Conservation (phyloP, 2,329 filamentous ascomycete genomes). For the Phialemoniopsis sp. region DNA sequence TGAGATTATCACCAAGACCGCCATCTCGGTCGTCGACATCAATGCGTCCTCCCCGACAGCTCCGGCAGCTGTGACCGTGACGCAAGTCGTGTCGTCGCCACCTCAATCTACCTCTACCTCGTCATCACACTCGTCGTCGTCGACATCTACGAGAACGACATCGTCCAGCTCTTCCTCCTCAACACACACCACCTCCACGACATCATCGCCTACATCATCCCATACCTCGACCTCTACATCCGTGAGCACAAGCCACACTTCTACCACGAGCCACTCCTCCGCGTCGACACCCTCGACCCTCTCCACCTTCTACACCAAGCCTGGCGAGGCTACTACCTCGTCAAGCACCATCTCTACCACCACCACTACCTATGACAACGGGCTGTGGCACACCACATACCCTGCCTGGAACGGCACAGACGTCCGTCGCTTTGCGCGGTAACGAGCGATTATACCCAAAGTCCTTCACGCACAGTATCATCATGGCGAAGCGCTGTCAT, state of each 20-base stretch:
- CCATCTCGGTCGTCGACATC: slow-evolving; percentile 18
- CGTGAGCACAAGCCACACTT: slow-evolving; percentile 1
- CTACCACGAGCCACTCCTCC: slow-evolving; percentile 8
- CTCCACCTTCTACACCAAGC: slow-evolving; percentile 11
- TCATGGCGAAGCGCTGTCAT: too few species aligned
- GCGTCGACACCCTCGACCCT: slow-evolving; percentile 6
- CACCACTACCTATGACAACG: slow-evolving; percentile 31
- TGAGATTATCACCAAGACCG: slow-evolving; percentile 19
- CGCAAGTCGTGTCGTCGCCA: background rate
- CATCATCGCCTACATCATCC: slow-evolving; percentile 3
- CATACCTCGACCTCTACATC: slow-evolving; percentile 6
- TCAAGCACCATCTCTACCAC: slow-evolving; percentile 12
- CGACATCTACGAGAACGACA: slow-evolving; percentile 5
- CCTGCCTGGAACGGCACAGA: slow-evolving; percentile 37
- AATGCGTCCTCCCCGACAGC: slow-evolving; percentile 7
- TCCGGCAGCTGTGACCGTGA: background rate
- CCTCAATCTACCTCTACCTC: background rate
- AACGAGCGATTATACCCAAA: too few species aligned
- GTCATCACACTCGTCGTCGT: slow-evolving; percentile 1
- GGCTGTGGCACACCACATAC: slow-evolving; percentile 41
- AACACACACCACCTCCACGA: background rate
- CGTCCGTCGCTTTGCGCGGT: slow-evolving; percentile 10
- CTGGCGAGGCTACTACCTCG: slow-evolving; percentile 7
- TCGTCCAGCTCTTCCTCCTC: background rate
- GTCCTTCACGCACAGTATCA: too few species aligned